phyloP scores from a whole-genome alignment of 2,329 filamentous ascomycete species.

The Fusarium sp. region DNA sequence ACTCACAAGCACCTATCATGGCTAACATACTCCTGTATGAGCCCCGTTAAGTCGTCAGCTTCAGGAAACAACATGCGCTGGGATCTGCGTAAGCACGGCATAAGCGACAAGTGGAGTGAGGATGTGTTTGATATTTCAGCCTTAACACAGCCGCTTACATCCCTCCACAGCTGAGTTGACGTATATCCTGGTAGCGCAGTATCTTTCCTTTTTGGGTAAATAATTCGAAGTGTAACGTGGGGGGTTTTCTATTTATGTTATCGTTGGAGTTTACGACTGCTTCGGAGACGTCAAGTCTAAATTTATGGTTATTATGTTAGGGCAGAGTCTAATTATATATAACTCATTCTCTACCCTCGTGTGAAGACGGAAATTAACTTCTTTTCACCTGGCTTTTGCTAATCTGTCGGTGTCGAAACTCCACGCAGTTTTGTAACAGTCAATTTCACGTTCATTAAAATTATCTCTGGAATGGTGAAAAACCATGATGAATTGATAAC shows the following conservation, averaged over 20 bases:
- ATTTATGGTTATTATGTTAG: background rate
- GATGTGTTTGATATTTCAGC: constrained; percentile 3
- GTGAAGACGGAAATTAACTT: too few relatives aligned
- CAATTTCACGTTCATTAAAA: rapidly evolving
- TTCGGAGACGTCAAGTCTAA: background rate
- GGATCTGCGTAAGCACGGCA: constrained; percentile 5
- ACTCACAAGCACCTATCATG: background rate
- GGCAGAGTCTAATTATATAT: background rate
- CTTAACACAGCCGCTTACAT: constrained; percentile 20
- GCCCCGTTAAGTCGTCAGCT: constrained; percentile 4
- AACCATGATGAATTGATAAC: too few relatives aligned
- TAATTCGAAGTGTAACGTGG: background rate
- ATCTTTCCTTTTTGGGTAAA: background rate
- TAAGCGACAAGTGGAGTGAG: constrained; percentile 3
- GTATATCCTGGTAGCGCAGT: background rate
- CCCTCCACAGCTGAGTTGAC: constrained; percentile 7
- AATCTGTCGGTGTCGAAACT: background rate
- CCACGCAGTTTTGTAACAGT: background rate
- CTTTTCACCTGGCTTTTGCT: too few relatives aligned
- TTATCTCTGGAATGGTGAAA: rapidly evolving
- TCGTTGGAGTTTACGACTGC: background rate
- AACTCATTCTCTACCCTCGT: too few relatives aligned
- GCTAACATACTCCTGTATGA: background rate
- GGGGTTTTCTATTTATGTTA: background rate
- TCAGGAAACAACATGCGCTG: background rate